Evolutionary conservation across 306 rosid genomes (phyloP), one percentile per base, ranked within the genome.

Genomic region (Cicer pinnatifidum): DNA sequence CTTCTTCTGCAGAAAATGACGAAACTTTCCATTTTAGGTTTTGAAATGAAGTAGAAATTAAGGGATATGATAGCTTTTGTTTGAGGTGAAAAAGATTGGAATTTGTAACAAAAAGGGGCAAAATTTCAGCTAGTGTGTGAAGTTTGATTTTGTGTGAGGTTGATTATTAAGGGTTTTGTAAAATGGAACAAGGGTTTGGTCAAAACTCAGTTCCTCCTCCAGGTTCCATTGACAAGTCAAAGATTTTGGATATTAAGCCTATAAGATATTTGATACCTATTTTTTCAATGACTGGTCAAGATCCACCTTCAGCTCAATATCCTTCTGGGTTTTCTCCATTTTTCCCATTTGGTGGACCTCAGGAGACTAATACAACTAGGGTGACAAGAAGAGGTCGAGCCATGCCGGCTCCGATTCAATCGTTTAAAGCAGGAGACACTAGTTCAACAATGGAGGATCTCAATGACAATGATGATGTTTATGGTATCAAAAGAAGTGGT

Each of bases 181-280:
- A 48, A 41, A 89, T 89, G 94, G 87, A 86, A 75, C 81, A 80
- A 73, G 83, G 81, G 47, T 71, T 75, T 11, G 85, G 84, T 61
- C 85, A 69, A 44, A 53, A 71, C 75, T 72, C 79, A 40, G 85
- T 69, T 84, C 77, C 88, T 77, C 78, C 85, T 67, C 60, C 83
- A 9, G 82, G 82, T 65, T 69, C 83, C 15, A 64, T 84, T 70
- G 90, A 89, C 69, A 89, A 84, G 86, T 72, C 83, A 3, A 82
- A 52, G 80, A 80, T 89, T 80, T 64, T 85, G 65, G 91, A 87
- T 84, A 79, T 87, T n/a, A 87, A 80, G 72, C 95, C 95, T 61
- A 40, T 89, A 62, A 82, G 89, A 66, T 58, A 81, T 82, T 76
- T 89, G 85, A 78, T 67, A 28, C 91, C 91, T 0, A 84, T 89